Evolutionary conservation across 2,329 filamentous ascomycete genomes (phyloP).

Genomic region (Exophiala sp.): DNA sequence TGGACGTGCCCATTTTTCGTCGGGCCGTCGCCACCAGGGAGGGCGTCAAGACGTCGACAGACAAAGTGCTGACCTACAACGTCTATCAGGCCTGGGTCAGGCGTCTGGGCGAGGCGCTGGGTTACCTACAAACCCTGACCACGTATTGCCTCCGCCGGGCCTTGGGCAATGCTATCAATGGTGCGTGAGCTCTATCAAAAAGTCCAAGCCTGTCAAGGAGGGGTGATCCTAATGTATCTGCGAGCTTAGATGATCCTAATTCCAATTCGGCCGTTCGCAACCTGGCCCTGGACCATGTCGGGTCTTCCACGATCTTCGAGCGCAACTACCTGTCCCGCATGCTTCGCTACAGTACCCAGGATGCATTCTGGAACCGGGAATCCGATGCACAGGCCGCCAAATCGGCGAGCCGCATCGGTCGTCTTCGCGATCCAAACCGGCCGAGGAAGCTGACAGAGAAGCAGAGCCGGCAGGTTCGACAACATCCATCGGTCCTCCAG

Average conservation of each 20-base stretch:
- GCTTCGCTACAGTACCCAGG: slow-evolving; percentile 3
- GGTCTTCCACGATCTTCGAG: slow-evolving; percentile 6
- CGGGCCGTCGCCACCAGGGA: slow-evolving; percentile 1
- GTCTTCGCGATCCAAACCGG: slow-evolving; percentile 6
- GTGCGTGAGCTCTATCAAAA: background rate
- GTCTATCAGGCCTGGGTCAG: slow-evolving; percentile 6
- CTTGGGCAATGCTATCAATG: slow-evolving; percentile 3
- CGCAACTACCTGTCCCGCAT: slow-evolving; percentile 6
- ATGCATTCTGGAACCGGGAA: slow-evolving; percentile 2
- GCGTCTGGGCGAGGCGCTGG: slow-evolving; percentile 2
- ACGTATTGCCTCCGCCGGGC: slow-evolving; percentile 2
- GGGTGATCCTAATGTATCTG: background rate
- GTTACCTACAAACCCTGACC: slow-evolving; percentile 3
- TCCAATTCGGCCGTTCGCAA: slow-evolving; percentile 1
- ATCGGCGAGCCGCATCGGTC: background rate
- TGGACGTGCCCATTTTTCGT: slow-evolving; percentile 2
- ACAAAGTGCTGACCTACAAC: slow-evolving; percentile 1
- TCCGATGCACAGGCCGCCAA: background rate
- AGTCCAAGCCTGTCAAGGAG: background rate
- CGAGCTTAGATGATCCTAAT: slow-evolving; percentile 2
- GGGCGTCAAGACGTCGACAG: slow-evolving; percentile 1
- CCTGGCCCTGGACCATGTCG: slow-evolving; percentile 2
- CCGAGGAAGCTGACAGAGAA: slow-evolving; percentile 3
- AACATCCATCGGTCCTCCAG: background rate
- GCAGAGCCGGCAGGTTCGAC: slow-evolving; percentile 1